A percentile compares a stretch with the other conserved stretches of the same genome.
Conservation (phyloP, 805 yeast genomes). For the Kurtzmaniella cleridarum region DNA sequence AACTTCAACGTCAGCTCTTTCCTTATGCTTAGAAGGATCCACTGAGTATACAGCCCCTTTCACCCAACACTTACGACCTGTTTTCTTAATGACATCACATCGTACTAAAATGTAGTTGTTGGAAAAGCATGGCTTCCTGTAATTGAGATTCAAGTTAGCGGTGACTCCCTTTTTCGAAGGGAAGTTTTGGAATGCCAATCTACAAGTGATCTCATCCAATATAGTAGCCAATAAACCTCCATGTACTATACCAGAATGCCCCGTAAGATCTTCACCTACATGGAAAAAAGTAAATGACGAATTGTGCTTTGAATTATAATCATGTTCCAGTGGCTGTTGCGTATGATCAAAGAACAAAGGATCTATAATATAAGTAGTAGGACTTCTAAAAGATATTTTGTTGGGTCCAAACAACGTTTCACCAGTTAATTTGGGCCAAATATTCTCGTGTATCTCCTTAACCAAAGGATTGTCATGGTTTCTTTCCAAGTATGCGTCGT, state of each 20-base stretch:
- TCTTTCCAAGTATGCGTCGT: slow-evolving; percentile 7
- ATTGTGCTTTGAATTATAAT: slow-evolving; percentile 18
- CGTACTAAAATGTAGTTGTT: slow-evolving; percentile 28
- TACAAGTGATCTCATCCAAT: slow-evolving; percentile 38
- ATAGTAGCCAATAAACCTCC: slow-evolving; percentile 41
- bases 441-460: slow-evolving; percentile 16
- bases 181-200: slow-evolving; percentile 37
- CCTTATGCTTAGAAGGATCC: slow-evolving; percentile 12
- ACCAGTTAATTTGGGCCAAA: slow-evolving; percentile 34
- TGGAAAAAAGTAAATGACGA: slow-evolving; percentile 34
- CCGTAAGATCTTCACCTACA: slow-evolving; percentile 32
- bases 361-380: slow-evolving; percentile 29
- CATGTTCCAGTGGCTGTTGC: slow-evolving; percentile 12
- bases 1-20: slow-evolving; percentile 13
- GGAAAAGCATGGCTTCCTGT: slow-evolving; percentile 30
- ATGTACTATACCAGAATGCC: slow-evolving; percentile 38
- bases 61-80: slow-evolving; percentile 37
- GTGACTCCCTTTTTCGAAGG: slow-evolving; percentile 37
- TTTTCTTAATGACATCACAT: slow-evolving; percentile 25
- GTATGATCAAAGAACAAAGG: slow-evolving; percentile 17
- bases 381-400: slow-evolving; percentile 29
- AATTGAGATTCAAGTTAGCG: slow-evolving; percentile 38
- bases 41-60: slow-evolving; percentile 28
- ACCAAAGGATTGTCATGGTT: slow-evolving; percentile 9
- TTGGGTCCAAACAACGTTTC: slow-evolving; percentile 27